Base-by-base conservation (phyloP, 2,329 filamentous ascomycete species). In the Stylonectria norvegica region DNA sequence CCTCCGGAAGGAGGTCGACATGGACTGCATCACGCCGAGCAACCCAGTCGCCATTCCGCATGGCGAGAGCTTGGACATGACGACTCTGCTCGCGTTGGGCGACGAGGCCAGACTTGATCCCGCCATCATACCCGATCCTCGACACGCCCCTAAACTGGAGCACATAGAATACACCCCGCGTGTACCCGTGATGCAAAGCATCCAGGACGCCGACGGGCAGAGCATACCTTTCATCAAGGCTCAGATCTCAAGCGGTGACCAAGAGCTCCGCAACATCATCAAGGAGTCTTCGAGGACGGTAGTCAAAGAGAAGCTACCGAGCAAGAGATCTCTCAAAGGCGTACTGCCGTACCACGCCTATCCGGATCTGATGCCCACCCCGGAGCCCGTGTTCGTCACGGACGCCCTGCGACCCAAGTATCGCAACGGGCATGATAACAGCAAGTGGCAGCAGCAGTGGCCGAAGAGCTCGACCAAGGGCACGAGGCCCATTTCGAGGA, bases 1-100 rank as follows among this genome's bases (percentile, higher is more conserved):
- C 3, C 73, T 98, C n/a, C 80, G 93, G 36, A 98, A 98, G 62
- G 93, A 98, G 65, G 94, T 98, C 4, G 86, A 98, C 62, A 95
- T 98, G 88, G 86, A 95, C 58, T 98, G 93, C 61, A 68, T 97
- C 30, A 98, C 93, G 0, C 93, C 93, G 1, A 93, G 86, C 30
- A 86, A 98, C 63, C 76, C 78, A 0, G 74, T 76, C 0, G 74
- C 83, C 20, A 97, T 98, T 29, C 76, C 86, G 0, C 85, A 82
- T 2, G 93, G 94, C 23, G 90, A 97, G 66, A 89, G 81, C 45
- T 64, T 98, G 7, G 90, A 95, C 59, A 95, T 98, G 39, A 60
- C 66, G 3, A 65, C 82, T n/a, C 75, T 98, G 1, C 77, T 98
- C 3, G 75, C 75, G 1, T 93, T 87, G 61, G 86, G 87, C 4